Conservation (phyloP, 192 early-diverging fungal genomes). For the Neocallimastix lanati region DNA sequence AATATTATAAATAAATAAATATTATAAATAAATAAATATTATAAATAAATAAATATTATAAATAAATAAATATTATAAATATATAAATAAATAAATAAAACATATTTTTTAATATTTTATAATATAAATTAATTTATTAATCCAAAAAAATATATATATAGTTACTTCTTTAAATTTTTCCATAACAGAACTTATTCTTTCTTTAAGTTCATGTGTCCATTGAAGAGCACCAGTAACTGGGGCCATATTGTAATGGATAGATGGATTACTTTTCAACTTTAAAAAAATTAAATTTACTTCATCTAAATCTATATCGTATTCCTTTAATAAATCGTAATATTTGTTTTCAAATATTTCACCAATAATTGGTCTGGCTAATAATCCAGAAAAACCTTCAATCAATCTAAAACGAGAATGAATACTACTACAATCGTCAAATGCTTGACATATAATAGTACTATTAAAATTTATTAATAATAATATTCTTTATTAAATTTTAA, state of each 20-base stretch:
- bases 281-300: conserved; percentile 28
- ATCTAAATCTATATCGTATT: conserved; percentile 35
- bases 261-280: conserved; percentile 25
- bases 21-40: too few relatives aligned
- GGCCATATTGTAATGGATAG: conserved; percentile 50
- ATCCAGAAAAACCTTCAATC: conserved; percentile 38
- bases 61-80: too few relatives aligned
- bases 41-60: too few relatives aligned
- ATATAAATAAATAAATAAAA: too few relatives aligned
- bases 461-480: too few relatives aligned
- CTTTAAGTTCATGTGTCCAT: conserved; percentile 41
- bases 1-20: too few relatives aligned
- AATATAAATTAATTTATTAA: too few relatives aligned
- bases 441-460: conserved; percentile 37
- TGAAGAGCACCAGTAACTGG: conserved; percentile 41
- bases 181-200: conserved; percentile 34
- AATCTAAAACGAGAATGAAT: conserved; percentile 34
- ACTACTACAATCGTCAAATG: conserved; percentile 42
- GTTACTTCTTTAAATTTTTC: conserved; percentile 38
- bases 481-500: too few relatives aligned
- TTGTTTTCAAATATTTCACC: conserved; percentile 38
- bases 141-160: neutral
- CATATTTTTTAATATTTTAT: too few relatives aligned
- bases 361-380: conserved; percentile 29
- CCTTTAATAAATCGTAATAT: conserved; percentile 30